These are phyloP conservation scores for Tolypocladium sp. DNA, from an alignment of 2,329 filamentous ascomycete species.

Conservation along the genomic window DNA sequence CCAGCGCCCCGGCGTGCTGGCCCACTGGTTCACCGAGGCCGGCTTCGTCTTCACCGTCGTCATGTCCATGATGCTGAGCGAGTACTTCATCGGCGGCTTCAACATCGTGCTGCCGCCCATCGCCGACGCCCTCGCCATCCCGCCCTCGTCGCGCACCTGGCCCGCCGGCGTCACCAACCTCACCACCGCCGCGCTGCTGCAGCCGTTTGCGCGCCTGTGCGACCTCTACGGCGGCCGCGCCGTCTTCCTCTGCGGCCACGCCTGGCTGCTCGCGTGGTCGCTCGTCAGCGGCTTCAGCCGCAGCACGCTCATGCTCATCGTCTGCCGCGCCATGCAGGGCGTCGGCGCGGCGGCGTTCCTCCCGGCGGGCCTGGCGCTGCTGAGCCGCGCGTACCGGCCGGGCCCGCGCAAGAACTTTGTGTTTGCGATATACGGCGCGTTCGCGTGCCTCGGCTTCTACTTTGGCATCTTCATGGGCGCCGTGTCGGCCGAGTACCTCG, in stretches of 20 bases:
- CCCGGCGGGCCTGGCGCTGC: constrained; percentile 62
- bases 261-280: constrained; percentile 61
- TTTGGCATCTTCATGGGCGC: constrained; percentile 61
- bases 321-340: constrained; percentile 66
- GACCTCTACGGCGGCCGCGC: constrained; percentile 55
- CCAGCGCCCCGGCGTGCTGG: constrained; percentile 49
- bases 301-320: constrained; percentile 60
- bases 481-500: constrained; percentile 47
- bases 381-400: constrained; percentile 60
- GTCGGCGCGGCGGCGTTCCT: constrained; percentile 61
- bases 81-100: constrained; percentile 74
- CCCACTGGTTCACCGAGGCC: constrained; percentile 43
- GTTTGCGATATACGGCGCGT: constrained; percentile 50
- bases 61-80: constrained; percentile 55
- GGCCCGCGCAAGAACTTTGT: constrained; percentile 64
- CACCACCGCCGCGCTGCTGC: constrained; percentile 46
- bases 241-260: constrained; percentile 49
- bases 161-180: constrained; percentile 54
- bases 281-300: constrained; percentile 61
- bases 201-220: constrained; percentile 51
- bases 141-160: constrained; percentile 52
- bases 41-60: constrained; percentile 54
- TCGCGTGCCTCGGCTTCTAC: constrained; percentile 50
- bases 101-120: constrained; percentile 62
- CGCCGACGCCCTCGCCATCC: constrained; percentile 52